These are phyloP conservation scores for Populus pruinosa DNA, from an alignment of 345 rosid species.

Conservation along the genomic window DNA sequence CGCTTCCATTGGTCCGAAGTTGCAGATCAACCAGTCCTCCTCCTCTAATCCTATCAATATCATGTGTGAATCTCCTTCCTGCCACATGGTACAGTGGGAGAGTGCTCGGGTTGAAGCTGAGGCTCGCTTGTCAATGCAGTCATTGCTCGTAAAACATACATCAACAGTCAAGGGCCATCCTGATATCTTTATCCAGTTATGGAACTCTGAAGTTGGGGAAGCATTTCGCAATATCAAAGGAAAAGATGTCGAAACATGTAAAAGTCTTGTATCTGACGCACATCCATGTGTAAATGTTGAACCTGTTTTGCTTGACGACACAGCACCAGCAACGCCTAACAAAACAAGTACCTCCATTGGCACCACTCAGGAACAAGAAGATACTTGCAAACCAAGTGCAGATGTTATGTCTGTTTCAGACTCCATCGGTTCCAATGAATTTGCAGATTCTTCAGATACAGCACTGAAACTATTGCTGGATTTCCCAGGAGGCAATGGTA, in stretches of 20 bases:
- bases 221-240: slow-evolving; percentile 48
- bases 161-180: slow-evolving; percentile 32
- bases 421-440: slow-evolving; percentile 45
- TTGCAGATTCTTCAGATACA: slow-evolving; percentile 72
- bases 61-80: slow-evolving; percentile 42
- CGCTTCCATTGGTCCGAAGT: slow-evolving; percentile 72
- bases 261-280: slow-evolving; percentile 47
- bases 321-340: slow-evolving; percentile 12
- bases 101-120: slow-evolving; percentile 96
- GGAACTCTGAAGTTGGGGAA: slow-evolving; percentile 92
- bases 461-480: slow-evolving; percentile 73
- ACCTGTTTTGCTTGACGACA: slow-evolving; percentile 38
- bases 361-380: slow-evolving; percentile 12
- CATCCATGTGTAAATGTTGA: slow-evolving; percentile 54
- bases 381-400: slow-evolving; percentile 31
- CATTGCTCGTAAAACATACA: slow-evolving; percentile 42
- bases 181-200: slow-evolving; percentile 70
- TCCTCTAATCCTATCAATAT: slow-evolving; percentile 34
- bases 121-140: slow-evolving; percentile 78
- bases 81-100: slow-evolving; percentile 99
- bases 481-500: slow-evolving; percentile 42
- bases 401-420: slow-evolving; percentile 43
- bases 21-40: slow-evolving; percentile 67
- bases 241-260: slow-evolving; percentile 29
- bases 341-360: not conserved